Evolutionary conservation across 1,284 basidiomycete species (phyloP), one percentile per base, ranked within the genome.

Genomic region (Trametes pubescens): DNA sequence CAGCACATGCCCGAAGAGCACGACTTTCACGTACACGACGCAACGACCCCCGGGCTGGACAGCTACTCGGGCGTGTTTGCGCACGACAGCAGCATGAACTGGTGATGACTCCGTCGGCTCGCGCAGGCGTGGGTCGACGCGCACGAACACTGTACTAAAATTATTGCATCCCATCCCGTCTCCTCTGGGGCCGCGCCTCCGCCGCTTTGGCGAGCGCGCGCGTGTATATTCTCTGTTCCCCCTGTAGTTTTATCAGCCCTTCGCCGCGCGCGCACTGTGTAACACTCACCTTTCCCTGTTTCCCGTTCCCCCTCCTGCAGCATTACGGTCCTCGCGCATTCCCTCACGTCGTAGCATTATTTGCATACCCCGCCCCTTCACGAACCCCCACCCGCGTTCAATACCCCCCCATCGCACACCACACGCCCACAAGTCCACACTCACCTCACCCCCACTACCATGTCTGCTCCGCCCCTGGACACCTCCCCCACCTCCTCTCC

Each of bases 101-200:
- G 75, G 75, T 75, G 68, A 74, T 74, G 73, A 74, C 69, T 62
- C 64, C 60, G 75, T 76, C 73, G 73, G 71, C 75, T 73, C 71
- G 71, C 74, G 75, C 75, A 65, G 75, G 75, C 74, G 75, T 73
- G 73, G 71, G 74, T 74, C 74, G 74, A 74, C 74, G 71, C 67
- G 66, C 70, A 60, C 57, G 66, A 66, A 69, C 69, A 57, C 54
- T 71, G 54, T 61, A 69, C 66, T 70, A 70, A 58, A 53, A 68
- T 64, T 68, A 66, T 64, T 64, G 54, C 53, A 62, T 64, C 62
- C 67, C 64, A 62, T 64, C 62, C 67, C 64, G 64, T 57, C 57
- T 59, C 40, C 64, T 49, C 57, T 60, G 57, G 63, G 66, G 66
- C 37, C 43, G 59, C 62, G 53, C 22, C 60, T 51, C 58, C 66